These are phyloP conservation scores for Scedosporium boydii DNA, from an alignment of 2,329 filamentous ascomycete species.

Conservation along the genomic window DNA sequence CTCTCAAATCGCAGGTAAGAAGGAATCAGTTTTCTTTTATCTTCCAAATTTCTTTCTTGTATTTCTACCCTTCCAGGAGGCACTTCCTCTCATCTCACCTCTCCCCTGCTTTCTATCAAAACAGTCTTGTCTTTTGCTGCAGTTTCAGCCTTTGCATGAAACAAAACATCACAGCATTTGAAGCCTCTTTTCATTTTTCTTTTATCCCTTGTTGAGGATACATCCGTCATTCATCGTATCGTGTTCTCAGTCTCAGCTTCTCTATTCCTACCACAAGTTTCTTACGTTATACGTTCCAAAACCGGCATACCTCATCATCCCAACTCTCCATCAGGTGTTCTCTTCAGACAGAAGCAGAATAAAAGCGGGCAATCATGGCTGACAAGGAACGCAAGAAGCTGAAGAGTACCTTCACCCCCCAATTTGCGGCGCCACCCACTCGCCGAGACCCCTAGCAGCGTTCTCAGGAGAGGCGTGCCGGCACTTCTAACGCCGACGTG, in stretches of 20 bases:
- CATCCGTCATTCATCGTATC: too few relatives aligned
- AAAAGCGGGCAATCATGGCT: not conserved
- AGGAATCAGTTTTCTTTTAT: not conserved
- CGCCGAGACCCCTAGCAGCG: not conserved
- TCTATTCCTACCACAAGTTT: too few relatives aligned
- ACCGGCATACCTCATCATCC: not conserved
- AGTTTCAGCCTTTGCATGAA: too few relatives aligned
- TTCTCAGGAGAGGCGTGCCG: not conserved
- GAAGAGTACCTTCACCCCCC: not conserved
- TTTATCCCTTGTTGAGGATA: not conserved
- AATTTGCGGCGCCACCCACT: not conserved
- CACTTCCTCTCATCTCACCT: too few relatives aligned
- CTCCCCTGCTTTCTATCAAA: too few relatives aligned
- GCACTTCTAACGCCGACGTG: not conserved
- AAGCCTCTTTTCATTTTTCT: not conserved
- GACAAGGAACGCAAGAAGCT: conserved; percentile 3
- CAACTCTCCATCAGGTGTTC: not conserved
- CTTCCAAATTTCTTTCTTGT: not conserved
- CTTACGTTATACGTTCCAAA: too few relatives aligned
- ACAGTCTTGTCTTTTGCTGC: too few relatives aligned
- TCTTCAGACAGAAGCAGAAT: not conserved
- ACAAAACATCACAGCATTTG: too few relatives aligned
- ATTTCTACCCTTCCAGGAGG: too few relatives aligned
- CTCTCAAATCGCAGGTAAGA: not conserved
- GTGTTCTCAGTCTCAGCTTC: too few relatives aligned